phyloP scores from a whole-genome alignment of 1,139 yeast species.

The Scheffersomyces cryptocercus region DNA sequence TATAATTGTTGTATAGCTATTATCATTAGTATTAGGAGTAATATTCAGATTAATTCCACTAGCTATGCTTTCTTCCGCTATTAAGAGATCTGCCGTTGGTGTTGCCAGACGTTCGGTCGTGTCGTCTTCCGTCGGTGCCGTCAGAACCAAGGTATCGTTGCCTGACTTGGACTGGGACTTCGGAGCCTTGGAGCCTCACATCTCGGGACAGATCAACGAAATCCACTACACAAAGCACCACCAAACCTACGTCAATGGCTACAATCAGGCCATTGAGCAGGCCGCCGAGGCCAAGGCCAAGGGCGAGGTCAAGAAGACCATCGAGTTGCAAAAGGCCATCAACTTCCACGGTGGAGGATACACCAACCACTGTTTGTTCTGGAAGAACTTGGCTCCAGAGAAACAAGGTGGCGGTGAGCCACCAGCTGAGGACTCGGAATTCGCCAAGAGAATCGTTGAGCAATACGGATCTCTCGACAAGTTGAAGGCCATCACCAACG shows the following conservation, averaged over 20 bases:
- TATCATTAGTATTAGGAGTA: too few species aligned
- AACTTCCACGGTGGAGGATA: conserved; percentile 97
- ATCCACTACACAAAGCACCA: conserved; percentile 91
- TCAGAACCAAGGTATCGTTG: conserved; percentile 69
- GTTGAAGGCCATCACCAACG: conserved; percentile 66
- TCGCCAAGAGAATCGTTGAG: conserved; percentile 61
- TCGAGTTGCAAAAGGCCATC: conserved; percentile 76
- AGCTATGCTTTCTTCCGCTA: too few species aligned
- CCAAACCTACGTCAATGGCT: conserved; percentile 90
- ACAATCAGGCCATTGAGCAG: conserved; percentile 80
- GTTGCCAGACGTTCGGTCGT: too few species aligned
- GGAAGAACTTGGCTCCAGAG: conserved; percentile 88
- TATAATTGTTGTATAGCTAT: too few species aligned
- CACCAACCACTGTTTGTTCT: conserved; percentile 82
- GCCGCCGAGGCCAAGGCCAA: conserved; percentile 67
- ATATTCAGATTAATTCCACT: too few species aligned
- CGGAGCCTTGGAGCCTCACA: conserved; percentile 86
- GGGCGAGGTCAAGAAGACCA: conserved; percentile 65
- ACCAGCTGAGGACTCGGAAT: conserved; percentile 57
- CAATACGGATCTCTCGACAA: conserved; percentile 81
- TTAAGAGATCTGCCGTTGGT: too few species aligned
- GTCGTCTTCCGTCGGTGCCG: conserved; percentile 20
- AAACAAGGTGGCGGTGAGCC: conserved; percentile 85
- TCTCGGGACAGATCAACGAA: conserved; percentile 88
- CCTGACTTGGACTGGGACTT: conserved; percentile 89